These are phyloP conservation scores for Neospermospora avenae DNA, from an alignment of 2,329 filamentous ascomycete genomes.

Conservation along the genomic window DNA sequence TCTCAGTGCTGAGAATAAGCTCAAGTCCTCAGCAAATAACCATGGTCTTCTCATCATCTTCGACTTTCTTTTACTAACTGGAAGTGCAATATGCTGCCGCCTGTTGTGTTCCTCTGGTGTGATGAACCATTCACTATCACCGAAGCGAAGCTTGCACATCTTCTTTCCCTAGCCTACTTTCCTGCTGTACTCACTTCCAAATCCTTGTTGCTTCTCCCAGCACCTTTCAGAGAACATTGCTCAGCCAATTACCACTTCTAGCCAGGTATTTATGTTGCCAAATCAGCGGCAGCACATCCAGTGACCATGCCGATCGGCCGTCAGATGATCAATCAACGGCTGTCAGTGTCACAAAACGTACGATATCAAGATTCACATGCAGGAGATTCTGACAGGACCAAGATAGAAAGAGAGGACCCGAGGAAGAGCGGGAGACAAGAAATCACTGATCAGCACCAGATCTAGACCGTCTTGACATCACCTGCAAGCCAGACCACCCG, in stretches of 20 bases:
- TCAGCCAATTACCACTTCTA: background rate
- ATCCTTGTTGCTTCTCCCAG: too few relatives aligned
- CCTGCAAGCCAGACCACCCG: background rate
- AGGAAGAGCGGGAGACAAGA: background rate
- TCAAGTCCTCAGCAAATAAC: background rate
- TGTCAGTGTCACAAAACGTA: background rate
- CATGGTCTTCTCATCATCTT: background rate
- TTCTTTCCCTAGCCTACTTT: background rate
- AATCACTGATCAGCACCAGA: background rate
- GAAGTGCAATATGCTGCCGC: background rate
- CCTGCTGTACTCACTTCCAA: too few relatives aligned
- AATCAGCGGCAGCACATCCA: background rate
- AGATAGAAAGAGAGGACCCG: background rate
- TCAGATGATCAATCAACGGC: background rate
- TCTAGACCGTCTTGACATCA: background rate
- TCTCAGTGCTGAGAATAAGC: background rate
- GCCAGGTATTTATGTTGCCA: background rate
- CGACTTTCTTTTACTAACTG: background rate
- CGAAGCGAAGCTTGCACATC: background rate
- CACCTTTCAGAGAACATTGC: background rate
- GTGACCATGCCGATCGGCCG: background rate
- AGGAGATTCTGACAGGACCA: background rate
- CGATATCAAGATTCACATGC: background rate
- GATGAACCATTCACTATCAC: background rate
- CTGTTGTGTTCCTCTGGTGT: background rate